Evolutionary conservation across 2,329 filamentous ascomycete species (phyloP).

Genomic region (Davidsoniella neocaledoniae): DNA sequence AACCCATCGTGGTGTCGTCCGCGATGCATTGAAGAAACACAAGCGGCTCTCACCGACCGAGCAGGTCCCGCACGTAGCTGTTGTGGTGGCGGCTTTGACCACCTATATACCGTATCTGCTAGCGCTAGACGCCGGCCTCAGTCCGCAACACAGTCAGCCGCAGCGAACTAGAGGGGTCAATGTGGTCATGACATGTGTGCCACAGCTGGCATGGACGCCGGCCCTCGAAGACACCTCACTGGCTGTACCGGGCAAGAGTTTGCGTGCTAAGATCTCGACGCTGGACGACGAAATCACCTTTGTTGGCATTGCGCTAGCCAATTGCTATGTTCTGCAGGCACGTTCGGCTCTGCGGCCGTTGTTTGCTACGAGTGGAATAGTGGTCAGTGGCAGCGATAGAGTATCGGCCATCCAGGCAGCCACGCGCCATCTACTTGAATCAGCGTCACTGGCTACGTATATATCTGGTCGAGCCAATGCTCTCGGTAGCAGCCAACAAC

Average conservation of each 20-base stretch:
- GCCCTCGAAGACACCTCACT: slow-evolving; percentile 45
- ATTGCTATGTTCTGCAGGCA: slow-evolving; percentile 55
- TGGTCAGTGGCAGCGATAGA: slow-evolving; percentile 47
- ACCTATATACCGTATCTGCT: slow-evolving; percentile 74
- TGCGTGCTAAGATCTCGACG: slow-evolving; percentile 45
- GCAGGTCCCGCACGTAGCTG: slow-evolving; percentile 52
- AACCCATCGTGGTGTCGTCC: slow-evolving; percentile 66
- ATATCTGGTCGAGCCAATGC: slow-evolving; percentile 40
- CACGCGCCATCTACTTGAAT: slow-evolving; percentile 61
- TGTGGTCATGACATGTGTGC: slow-evolving; percentile 18
- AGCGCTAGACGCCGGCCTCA: slow-evolving; percentile 58
- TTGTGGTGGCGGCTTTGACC: slow-evolving; percentile 51
- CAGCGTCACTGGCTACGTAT: slow-evolving; percentile 62
- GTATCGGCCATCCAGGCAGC: slow-evolving; percentile 53
- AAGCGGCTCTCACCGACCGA: slow-evolving; percentile 64
- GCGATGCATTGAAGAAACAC: slow-evolving; percentile 72
- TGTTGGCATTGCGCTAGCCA: slow-evolving; percentile 58
- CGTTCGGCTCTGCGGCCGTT: slow-evolving; percentile 56
- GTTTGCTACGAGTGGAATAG: slow-evolving; percentile 46
- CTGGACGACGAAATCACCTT: slow-evolving; percentile 76
- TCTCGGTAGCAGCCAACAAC: slow-evolving; percentile 14
- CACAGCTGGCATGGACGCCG: slow-evolving; percentile 68
- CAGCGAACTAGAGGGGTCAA: slow-evolving; percentile 4
- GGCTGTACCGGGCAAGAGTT: slow-evolving; percentile 45
- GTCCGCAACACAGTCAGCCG: slow-evolving; percentile 22